phyloP scores from a whole-genome alignment of 1,284 basidiomycete species.

The Anthracocystis walkeri region DNA sequence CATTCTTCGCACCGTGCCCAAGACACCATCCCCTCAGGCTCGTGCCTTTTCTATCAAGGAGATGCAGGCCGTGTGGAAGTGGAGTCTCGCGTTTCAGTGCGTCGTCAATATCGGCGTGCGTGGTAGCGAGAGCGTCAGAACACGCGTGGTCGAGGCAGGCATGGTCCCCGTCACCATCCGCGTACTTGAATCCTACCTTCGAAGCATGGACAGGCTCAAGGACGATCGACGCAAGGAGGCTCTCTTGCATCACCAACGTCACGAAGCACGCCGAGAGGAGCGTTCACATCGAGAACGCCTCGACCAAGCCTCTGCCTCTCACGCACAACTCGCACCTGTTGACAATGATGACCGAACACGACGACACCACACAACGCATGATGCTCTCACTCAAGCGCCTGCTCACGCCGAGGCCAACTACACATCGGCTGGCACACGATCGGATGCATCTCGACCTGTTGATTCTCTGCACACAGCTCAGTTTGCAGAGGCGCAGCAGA shows the following conservation, averaged over 20 bases:
- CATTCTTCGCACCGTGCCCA: constrained; percentile 72
- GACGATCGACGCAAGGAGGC: constrained; percentile 47
- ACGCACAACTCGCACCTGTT: constrained; percentile 7
- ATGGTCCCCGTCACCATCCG: constrained; percentile 94
- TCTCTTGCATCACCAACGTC: constrained; percentile 35
- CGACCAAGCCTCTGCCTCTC: constrained; percentile 17
- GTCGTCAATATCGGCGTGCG: constrained; percentile 97
- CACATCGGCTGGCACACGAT: constrained; percentile 1
- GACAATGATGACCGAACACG: constrained; percentile 22
- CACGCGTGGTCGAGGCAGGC: constrained; percentile 93
- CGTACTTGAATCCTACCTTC: constrained; percentile 84
- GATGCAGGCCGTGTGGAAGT: constrained; percentile 69
- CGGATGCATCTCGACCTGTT: neutral
- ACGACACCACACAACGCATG: constrained; percentile 16
- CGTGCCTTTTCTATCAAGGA: constrained; percentile 56
- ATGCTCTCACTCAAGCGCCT: constrained; percentile 5
- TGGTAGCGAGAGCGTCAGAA: constrained; percentile 85
- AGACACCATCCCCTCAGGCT: constrained; percentile 36
- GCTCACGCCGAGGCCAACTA: neutral
- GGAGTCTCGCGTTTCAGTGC: constrained; percentile 84
- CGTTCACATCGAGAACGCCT: constrained; percentile 27
- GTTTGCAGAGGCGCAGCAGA: constrained; percentile 9
- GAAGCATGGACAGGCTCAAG: constrained; percentile 69
- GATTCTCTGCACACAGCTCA: constrained; percentile 4
- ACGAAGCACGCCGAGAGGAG: constrained; percentile 44